phyloP scores from a whole-genome alignment of 2,329 filamentous ascomycete species.

The Diatrype stigma region DNA sequence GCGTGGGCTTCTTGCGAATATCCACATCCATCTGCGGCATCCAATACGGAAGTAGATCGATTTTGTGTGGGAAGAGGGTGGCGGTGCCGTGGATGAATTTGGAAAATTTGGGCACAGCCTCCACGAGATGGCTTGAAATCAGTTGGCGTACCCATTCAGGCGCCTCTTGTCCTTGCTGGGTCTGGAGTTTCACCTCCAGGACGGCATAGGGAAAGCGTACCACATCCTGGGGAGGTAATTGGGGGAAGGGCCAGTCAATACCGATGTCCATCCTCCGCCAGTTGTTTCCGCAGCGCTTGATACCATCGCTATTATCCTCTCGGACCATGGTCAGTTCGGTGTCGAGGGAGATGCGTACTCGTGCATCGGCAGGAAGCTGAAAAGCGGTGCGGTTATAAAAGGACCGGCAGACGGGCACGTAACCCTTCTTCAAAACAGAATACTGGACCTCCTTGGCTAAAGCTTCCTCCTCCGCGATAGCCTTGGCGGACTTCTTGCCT shows the following conservation, averaged over 20 bases:
- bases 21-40: conserved; percentile 98
- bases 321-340: conserved; percentile 93
- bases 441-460: conserved; percentile 92
- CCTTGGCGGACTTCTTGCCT: conserved; percentile 87
- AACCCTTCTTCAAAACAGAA: conserved; percentile 79
- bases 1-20: conserved; percentile 86
- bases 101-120: conserved; percentile 98
- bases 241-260: conserved; percentile 89
- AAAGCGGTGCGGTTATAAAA: conserved; percentile 99
- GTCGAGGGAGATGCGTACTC: conserved; percentile 93
- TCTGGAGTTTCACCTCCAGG: conserved; percentile 95
- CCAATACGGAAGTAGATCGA: conserved; percentile 92
- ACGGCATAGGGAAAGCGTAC: conserved; percentile 94
- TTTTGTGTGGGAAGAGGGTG: conserved; percentile 78
- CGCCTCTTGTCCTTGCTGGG: conserved; percentile 88
- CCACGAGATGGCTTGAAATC: conserved; percentile 88
- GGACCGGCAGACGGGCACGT: conserved; percentile 84
- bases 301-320: conserved; percentile 90
- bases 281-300: conserved; percentile 72
- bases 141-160: conserved; percentile 96
- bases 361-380: conserved; percentile 91
- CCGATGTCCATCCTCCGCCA: conserved; percentile 98
- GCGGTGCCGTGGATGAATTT: conserved; percentile 98
- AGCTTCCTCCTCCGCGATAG: conserved; percentile 86
- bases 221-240: conserved; percentile 79